Evolutionary conservation across 2,329 filamentous ascomycete genomes (phyloP), one percentile per base, ranked within the genome.

Genomic region (Pseudogymnoascus sp.): DNA sequence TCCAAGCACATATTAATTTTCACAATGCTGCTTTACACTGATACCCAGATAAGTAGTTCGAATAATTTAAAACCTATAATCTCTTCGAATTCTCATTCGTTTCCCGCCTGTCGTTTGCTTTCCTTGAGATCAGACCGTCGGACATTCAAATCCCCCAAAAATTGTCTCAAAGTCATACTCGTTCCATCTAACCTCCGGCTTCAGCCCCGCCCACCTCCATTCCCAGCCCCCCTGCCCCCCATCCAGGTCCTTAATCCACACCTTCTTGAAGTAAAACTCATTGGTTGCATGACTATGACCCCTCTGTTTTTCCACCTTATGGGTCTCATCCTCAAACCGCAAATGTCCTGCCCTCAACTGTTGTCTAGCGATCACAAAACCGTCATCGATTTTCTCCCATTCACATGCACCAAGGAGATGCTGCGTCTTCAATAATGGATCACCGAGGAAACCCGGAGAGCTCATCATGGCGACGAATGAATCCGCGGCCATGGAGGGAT

Each of bases 391-490:
- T 64, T 76, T 78, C 68, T 82, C 76, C 79, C 79, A 85, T 70
- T 79, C 79, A 15, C 78, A 77, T 33, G 75, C 78, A 58, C 82
- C 82, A 65, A 86, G 79, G 67, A 86, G 79, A 72, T 86, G 84
- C 70, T 87, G 84, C 5, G 83, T 86, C 71, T 79, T 81, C 61
- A 86, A 74, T 18, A 80, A 76, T 33, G 78, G 78, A 72, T 85
- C 81, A 62, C 84, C 83, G 23, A 87, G 74, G 62, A 86, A 82
- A 2, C 75, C 71, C 18, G 74, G 72, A 67, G 77, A 75, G 23
- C 80, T 81, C 65, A 83, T 74, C 81, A 86, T 84, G 63, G 71
- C 67, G 68, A 85, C 74, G 73, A 79, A 86, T n/a, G 85, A 81
- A 2, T 80, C 76, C 0, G 81, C 80, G 1, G 80, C 75, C 81